A percentile compares a stretch with the other conserved stretches of the same genome.
These are phyloP conservation scores for Rhododendron molle DNA, from an alignment of 148 eudicot species.

Conservation along the genomic window DNA sequence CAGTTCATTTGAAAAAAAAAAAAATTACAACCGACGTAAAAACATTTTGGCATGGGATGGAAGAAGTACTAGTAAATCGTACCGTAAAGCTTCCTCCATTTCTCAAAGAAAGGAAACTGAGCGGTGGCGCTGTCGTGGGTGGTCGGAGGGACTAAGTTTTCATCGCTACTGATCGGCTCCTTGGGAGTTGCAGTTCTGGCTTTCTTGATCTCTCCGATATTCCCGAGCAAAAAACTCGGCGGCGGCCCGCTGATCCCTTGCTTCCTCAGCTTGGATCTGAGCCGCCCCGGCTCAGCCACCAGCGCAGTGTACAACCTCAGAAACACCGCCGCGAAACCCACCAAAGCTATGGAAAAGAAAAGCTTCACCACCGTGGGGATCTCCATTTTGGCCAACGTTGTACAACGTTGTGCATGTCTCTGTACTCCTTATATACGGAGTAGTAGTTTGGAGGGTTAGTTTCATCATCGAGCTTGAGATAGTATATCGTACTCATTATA, in stretches of 20 bases:
- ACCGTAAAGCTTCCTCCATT: slow-evolving; percentile 15
- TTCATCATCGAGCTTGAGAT: not conserved
- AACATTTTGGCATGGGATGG: no score
- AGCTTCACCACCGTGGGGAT: not conserved
- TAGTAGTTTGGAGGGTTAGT: not conserved
- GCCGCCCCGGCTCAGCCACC: slow-evolving; percentile 6
- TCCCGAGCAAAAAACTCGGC: slow-evolving; percentile 13
- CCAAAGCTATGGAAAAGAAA: not conserved
- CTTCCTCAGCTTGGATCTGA: not conserved
- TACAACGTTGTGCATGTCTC: no score
- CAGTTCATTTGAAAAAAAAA: no score
- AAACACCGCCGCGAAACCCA: not conserved
- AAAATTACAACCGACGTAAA: not conserved
- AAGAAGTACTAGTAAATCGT: not conserved
- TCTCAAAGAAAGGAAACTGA: slow-evolving; percentile 14
- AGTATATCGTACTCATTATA: not conserved
- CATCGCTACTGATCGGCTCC: not conserved
- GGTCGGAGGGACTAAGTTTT: not conserved
- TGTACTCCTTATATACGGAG: no score
- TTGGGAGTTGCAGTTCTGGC: not conserved
- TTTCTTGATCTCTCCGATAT: slow-evolving; percentile 6
- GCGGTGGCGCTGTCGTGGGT: not conserved
- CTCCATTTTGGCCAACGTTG: not conserved
- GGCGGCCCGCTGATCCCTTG: slow-evolving; percentile 17
- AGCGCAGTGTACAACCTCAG: not conserved